Evolutionary conservation across 2,329 filamentous ascomycete species (phyloP).

Genomic region (Geosmithia morbida): DNA sequence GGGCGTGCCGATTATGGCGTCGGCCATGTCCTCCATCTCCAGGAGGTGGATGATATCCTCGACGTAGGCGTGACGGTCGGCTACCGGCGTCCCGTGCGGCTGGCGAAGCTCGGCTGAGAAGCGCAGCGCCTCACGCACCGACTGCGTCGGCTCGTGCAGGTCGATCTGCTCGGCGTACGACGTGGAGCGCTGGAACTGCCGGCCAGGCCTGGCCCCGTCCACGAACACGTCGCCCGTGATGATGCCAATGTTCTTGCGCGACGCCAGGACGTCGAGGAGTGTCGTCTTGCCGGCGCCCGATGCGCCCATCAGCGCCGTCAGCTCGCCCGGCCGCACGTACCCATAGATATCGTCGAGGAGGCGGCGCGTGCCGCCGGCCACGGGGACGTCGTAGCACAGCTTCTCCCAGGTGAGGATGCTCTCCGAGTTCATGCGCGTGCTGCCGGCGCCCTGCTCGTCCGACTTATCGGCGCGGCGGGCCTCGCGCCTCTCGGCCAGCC

Average conservation of each 20-base stretch:
- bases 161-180: conserved; percentile 50
- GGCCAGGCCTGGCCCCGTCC: conserved; percentile 39
- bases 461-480: conserved; percentile 31
- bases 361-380: conserved; percentile 38
- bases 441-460: conserved; percentile 29
- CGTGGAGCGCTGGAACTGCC: conserved; percentile 46
- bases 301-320: conserved; percentile 70
- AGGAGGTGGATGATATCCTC: conserved; percentile 45
- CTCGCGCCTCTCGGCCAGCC: conserved; percentile 44
- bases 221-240: conserved; percentile 42
- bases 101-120: conserved; percentile 50
- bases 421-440: conserved; percentile 43
- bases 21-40: conserved; percentile 44
- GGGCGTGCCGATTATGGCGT: conserved; percentile 41
- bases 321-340: conserved; percentile 61
- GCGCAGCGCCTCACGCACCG: conserved; percentile 46
- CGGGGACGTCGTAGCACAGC: conserved; percentile 62
- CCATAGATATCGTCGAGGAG: conserved; percentile 44
- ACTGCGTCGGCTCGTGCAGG: conserved; percentile 46
- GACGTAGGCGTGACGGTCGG: conserved; percentile 44
- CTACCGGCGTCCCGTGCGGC: conserved; percentile 33
- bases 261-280: conserved; percentile 59
- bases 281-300: conserved; percentile 85
- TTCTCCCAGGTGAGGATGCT: conserved; percentile 76
- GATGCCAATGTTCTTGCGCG: conserved; percentile 46